Base-by-base conservation (phyloP, 495 filamentous ascomycete genomes). In the Aspergillus cristatus region DNA sequence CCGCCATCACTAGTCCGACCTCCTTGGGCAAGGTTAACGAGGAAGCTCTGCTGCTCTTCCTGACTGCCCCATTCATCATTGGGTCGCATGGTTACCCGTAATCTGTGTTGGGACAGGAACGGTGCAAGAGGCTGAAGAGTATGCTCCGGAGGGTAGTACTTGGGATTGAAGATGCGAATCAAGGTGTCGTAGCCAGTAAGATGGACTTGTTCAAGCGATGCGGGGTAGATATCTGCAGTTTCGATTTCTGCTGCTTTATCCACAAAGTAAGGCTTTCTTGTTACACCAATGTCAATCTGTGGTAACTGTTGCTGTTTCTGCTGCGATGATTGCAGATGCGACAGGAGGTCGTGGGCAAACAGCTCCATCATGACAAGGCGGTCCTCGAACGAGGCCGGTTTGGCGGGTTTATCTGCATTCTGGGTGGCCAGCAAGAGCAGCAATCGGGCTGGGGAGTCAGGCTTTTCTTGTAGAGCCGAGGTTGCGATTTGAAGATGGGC, bases 351-450 rank as follows among this genome's bases (percentile, higher is more conserved):
- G 28, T 67, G 52, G 0, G 84, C 86, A 40, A 95, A 85, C 1
- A 85, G 54, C 32, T 75, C 75, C 87, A 98, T 94, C 81, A 96
- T 86, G 7, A 70, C 73, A 7, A 98, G 62, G 3, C 90, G 73
- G 45, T 94, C 78, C 44, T 82, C 80, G 48, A 94, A 95, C 0
- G 68, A 51, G 2, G 87, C 88, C 0, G 90, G 85, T 42, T 84
- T 86, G 18, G 84, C 71, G 7, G 84, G 78, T 51, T 98, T 98
- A 54, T 98, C 90, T 1, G 89, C 90, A 70, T 98, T 98, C 43
- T 90, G 81, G 18, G 84, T 84, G 1, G 86, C 81, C 14, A 97
- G 79, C 0, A 98, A 71, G 0, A 98, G 71, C 1, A 98, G 63
- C 2, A 97, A 51, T 0, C 85, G 71, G 13, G 72, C 61, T 1